Base-by-base conservation (phyloP, 495 filamentous ascomycete genomes). In the Clohesyomyces aquaticus region DNA sequence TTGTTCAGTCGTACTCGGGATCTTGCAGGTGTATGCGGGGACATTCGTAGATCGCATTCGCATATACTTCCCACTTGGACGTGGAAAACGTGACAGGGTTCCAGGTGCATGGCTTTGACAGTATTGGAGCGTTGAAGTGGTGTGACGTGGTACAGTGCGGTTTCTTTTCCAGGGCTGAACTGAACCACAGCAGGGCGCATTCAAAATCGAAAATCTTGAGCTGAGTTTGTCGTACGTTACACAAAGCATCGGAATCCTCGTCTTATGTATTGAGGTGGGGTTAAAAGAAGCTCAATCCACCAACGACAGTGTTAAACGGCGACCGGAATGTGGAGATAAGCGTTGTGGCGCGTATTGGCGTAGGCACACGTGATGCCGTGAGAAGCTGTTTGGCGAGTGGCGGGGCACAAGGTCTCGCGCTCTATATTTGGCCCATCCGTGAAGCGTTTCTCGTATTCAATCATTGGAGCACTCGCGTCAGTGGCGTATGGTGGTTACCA, bases 1-100 rank as follows among this genome's bases (percentile, higher is more conserved):
- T 14, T 38, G 32, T 14, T 14, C 6, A 6, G 14, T 38, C 14
- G 32, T 6, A 38, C 50, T 28, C 11, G 16, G 25, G 21, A 29
- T 18, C n/a, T 53, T 12, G 50, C 25, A 9, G 23, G 2, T n/a
- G 6, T 18, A 3, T 32, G 50, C 47, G 21, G 28, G 28, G 25
- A 10, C 18, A 23, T 35, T 50, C 47, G 47, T 50, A 50, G 47
- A 50, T 38, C 32, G 32, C 32, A 38, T 38, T 38, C 32, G 6
- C 14, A 14, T 38, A 6, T 38, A 38, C 14, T 14, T 38, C 6
- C 32, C n/a, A n/a, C 14, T 38, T 38, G 6, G 32, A 6, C 14
- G 32, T 6, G 6, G 32, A 38, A 14, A 38, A 14, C 6, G 32
- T 38, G 6, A 6, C 32, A 6, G 32, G 6, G 32, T 6, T 38